These are phyloP conservation scores for Trametes elegans DNA, from an alignment of 768 basidiomycete species.

Conservation along the genomic window DNA sequence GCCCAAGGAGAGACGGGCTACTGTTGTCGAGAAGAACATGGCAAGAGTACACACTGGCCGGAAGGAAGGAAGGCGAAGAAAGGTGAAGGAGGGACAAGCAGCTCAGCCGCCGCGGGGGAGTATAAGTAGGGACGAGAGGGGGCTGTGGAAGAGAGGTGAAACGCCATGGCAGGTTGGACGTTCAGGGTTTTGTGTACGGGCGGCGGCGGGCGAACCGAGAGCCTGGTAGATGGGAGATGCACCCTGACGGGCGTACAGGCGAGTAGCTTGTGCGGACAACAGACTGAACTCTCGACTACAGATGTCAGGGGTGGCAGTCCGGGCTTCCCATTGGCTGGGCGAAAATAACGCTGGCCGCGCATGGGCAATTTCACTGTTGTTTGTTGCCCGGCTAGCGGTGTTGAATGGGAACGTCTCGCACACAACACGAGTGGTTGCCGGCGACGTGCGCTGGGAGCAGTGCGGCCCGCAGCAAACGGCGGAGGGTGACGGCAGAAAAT, in stretches of 20 bases:
- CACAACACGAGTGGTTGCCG: too few species aligned
- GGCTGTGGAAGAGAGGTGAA: constrained; percentile 21
- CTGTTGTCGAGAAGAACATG: constrained; percentile 15
- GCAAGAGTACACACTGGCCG: not conserved
- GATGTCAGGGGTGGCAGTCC: not conserved
- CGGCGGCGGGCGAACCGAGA: constrained; percentile 8
- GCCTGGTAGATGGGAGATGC: constrained; percentile 6
- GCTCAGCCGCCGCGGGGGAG: constrained; percentile 32
- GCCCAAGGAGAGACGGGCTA: constrained; percentile 37
- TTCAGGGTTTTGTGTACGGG: constrained; percentile 11
- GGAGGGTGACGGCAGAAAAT: not conserved
- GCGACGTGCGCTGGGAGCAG: not conserved
- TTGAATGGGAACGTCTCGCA: too few species aligned
- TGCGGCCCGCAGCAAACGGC: not conserved
- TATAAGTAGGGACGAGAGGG: constrained; percentile 23
- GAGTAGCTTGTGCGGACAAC: constrained; percentile 2
- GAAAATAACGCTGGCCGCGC: constrained; percentile 6
- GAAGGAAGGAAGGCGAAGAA: constrained; percentile 16
- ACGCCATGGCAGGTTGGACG: constrained; percentile 6
- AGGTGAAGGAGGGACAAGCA: constrained; percentile 42
- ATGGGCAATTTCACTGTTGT: not conserved
- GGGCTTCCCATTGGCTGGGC: constrained; percentile 6
- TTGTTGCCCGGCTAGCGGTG: not conserved
- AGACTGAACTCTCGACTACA: not conserved
- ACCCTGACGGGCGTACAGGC: too few species aligned